Conservation (phyloP, 305 asterid genomes). For the Ruellia speciosa region DNA sequence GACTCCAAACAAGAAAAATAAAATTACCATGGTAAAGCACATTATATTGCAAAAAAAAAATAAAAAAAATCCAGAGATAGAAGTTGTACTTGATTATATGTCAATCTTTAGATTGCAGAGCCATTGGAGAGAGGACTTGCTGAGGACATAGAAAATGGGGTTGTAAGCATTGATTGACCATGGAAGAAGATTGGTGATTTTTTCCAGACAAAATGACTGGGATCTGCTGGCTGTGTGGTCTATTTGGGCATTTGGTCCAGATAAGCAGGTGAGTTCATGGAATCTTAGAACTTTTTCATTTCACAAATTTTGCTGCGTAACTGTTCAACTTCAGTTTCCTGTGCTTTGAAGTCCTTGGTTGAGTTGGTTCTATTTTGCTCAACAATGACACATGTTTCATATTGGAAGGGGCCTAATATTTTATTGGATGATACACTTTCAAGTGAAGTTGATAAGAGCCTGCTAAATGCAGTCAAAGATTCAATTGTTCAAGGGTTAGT, state of each 20-base stretch:
- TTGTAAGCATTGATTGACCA: slow-evolving; percentile 91
- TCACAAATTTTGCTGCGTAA: no score
- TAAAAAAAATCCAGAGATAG: neutral
- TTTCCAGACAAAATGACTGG: slow-evolving; percentile 94
- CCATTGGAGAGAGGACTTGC: slow-evolving; percentile 96
- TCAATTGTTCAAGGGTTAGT: slow-evolving; percentile 93
- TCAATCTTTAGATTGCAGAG: slow-evolving; percentile 66
- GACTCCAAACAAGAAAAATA: slow-evolving; percentile 97
- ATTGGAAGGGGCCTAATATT: slow-evolving; percentile 82
- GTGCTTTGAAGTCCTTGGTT: slow-evolving; percentile 14
- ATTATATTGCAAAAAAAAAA: neutral
- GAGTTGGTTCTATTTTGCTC: slow-evolving; percentile 13
- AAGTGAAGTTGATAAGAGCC: slow-evolving; percentile 89
- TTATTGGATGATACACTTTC: slow-evolving; percentile 89
- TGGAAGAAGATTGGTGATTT: slow-evolving; percentile 82
- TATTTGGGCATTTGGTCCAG: slow-evolving; percentile 99
- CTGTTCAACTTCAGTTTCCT: slow-evolving; percentile 1
- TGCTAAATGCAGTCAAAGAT: slow-evolving; percentile 81
- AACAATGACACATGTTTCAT: slow-evolving; percentile 12
- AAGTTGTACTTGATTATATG: slow-evolving; percentile 15
- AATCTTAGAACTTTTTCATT: no score
- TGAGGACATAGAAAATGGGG: slow-evolving; percentile 88
- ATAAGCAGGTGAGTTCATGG: slow-evolving; percentile 62
- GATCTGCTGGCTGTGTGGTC: slow-evolving; percentile 96
- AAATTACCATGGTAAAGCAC: slow-evolving; percentile 87